Evolutionary conservation across 495 filamentous ascomycete species (phyloP).

Genomic region (Mytilinidion resinicola): DNA sequence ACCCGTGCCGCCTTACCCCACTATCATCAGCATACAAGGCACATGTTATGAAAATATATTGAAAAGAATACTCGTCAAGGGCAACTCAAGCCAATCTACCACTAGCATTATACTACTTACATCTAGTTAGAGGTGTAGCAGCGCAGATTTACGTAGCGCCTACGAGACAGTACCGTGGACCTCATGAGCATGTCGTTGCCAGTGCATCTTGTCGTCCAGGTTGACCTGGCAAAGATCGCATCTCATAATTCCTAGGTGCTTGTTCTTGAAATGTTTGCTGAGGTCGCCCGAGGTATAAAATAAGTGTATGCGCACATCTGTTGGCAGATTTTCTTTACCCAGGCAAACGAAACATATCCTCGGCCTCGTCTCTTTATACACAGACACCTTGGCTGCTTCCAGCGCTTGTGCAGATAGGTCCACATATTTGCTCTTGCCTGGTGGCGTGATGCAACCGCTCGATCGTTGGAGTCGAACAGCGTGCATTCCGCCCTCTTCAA

Average conservation of each 20-base stretch:
- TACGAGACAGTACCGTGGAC: conserved; percentile 28
- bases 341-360: conserved; percentile 41
- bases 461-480: too few species aligned
- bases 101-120: too few species aligned
- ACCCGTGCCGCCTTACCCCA: too few species aligned
- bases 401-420: conserved; percentile 10
- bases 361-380: conserved; percentile 34
- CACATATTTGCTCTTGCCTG: too few species aligned
- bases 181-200: conserved; percentile 15
- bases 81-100: too few species aligned
- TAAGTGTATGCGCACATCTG: conserved; percentile 29
- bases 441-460: too few species aligned
- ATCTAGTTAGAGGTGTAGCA: too few species aligned
- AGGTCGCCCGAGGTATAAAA: conserved; percentile 28
- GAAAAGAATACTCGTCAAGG: too few species aligned
- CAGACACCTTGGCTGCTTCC: conserved; percentile 27
- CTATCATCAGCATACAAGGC: too few species aligned
- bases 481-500: too few species aligned
- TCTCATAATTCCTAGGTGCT: background rate
- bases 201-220: conserved; percentile 28
- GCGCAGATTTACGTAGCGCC: too few species aligned
- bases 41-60: too few species aligned
- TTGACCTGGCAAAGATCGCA: background rate
- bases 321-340: conserved; percentile 32
- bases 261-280: conserved; percentile 7